Base-by-base conservation (phyloP, 768 basidiomycete genomes). In the Botryobasidium botryosum region DNA sequence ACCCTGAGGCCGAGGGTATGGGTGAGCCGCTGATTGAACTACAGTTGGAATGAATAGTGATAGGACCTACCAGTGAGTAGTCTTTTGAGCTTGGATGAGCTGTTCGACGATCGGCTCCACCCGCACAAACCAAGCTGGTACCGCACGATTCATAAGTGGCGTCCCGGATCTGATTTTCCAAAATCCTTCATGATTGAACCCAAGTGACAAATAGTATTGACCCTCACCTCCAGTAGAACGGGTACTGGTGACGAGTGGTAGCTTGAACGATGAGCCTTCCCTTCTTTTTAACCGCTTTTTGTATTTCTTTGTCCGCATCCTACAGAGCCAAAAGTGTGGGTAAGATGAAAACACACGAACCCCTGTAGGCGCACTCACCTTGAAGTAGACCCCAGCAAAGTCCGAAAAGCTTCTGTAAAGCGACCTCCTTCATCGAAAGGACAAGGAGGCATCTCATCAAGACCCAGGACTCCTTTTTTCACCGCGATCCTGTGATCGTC, bases 401-500 rank as follows among this genome's bases (percentile, higher is more conserved):
- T 97, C 94, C 6, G 82, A 67, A 3, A 97, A 90, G 85, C 83
- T 36, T 72, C 69, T 4, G 87, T 92, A 63, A 91, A 99, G 50
- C 70, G 68, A 5, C 91, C 88, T 5, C 68, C 65, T 54, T 99
- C 92, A 53, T 97, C 86, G 45, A 99, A 71, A 32, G 94, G 94
- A 58, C 90, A 94, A 0, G 94, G 94, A 0, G 94, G 91, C 72
- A 90, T 77, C 60, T 96, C 91, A 36, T 92, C 91, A 1, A 72
- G 67, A 23, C 68, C 68, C n/a, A 97, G 59, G 43, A 96, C 73
- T 17, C 80, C 84, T 54, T 92, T 72, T 3, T 75, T 74, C 48
- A 92, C 69, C 23, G 85, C 80, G 54, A 99, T 74, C 43, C 94
- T 83, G 61, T 96, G 86, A 71, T 99, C 94, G 55, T 99, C 94